phyloP scores from a whole-genome alignment of 176 grass and related monocot species.

The Puya raimondii region DNA sequence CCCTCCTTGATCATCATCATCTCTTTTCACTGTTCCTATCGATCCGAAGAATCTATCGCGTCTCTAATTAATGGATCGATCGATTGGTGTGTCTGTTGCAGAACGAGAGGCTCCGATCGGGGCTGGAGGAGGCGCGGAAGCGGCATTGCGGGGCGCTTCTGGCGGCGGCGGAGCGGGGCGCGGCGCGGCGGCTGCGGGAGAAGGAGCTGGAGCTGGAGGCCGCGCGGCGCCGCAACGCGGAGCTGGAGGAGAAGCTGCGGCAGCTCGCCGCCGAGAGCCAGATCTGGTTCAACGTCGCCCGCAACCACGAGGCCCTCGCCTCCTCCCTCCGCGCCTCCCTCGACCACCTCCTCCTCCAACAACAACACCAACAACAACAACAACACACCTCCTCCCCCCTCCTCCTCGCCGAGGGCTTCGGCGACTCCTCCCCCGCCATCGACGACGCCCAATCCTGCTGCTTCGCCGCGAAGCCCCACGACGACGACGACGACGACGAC shows the following conservation, averaged over 20 bases:
- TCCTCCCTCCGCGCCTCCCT: slow-evolving; percentile 41
- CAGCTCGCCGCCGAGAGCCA: slow-evolving; percentile 36
- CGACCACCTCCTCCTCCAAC: slow-evolving; percentile 23
- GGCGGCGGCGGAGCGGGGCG: slow-evolving; percentile 21
- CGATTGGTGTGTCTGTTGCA: slow-evolving; percentile 1
- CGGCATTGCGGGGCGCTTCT: slow-evolving; percentile 34
- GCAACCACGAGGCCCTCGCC: slow-evolving; percentile 42
- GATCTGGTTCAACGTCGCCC: slow-evolving; percentile 43
- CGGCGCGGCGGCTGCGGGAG: slow-evolving; percentile 21
- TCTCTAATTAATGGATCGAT: neutral
- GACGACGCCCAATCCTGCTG: slow-evolving; percentile 73
- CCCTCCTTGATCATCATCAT: no score
- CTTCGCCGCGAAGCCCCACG: neutral
- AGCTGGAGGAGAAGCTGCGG: slow-evolving; percentile 44
- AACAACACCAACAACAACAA: neutral
- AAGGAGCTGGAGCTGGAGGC: slow-evolving; percentile 34
- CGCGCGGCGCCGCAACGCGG: slow-evolving; percentile 26
- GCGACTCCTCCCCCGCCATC: slow-evolving; percentile 2
- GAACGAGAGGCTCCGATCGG: slow-evolving; percentile 46
- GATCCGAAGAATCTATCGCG: neutral
- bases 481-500: neutral
- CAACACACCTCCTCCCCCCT: neutral
- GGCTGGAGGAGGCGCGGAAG: slow-evolving; percentile 32
- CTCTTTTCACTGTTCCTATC: neutral
- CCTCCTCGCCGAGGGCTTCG: neutral